Percentiles rank a stretch among this genome's conserved stretches.
Conservation (phyloP, 345 rosid genomes). For the Clausena lansium region DNA sequence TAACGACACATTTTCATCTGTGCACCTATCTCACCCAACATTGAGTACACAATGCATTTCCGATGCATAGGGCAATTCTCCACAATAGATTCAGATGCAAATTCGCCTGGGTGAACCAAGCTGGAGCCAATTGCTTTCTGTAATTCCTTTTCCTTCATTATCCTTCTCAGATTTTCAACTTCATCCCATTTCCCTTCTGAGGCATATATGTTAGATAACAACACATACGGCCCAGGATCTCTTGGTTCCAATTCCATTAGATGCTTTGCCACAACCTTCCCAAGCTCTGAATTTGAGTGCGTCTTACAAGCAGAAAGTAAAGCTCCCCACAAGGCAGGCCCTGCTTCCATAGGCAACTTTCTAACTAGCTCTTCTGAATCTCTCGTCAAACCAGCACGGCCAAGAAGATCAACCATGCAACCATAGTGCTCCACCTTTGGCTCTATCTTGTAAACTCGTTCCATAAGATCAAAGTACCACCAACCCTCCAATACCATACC, state of each 20-base stretch:
- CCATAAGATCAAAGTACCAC: conserved; percentile 59
- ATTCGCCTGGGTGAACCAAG: conserved; percentile 16
- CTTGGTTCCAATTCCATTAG: conserved; percentile 45
- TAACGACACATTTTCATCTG: conserved; percentile 29
- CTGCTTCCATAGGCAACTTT: conserved; percentile 26
- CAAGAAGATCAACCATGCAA: conserved; percentile 56
- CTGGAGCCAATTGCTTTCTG: conserved; percentile 23
- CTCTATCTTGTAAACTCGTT: conserved; percentile 43
- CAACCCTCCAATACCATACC: conserved; percentile 69
- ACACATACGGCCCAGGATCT: conserved; percentile 47
- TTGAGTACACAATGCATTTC: conserved; percentile 35
- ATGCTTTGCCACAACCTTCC: conserved; percentile 46
- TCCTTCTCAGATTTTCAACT: conserved; percentile 46
- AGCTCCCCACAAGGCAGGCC: conserved; percentile 34
- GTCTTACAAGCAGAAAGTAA: conserved; percentile 42
- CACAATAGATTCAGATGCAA: neutral
- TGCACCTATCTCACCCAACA: conserved; percentile 51
- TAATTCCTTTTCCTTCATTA: conserved; percentile 39
- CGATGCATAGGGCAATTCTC: conserved; percentile 22
- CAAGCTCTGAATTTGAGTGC: conserved; percentile 32
- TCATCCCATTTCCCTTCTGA: conserved; percentile 52
- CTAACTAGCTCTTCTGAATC: conserved; percentile 34
- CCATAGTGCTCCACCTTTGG: conserved; percentile 61
- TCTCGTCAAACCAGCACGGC: conserved; percentile 43
- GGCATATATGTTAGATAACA: conserved; percentile 51